Evolutionary conservation across 352 stramenopile genomes (phyloP).

Genomic region (Phytophthora aleatoria): DNA sequence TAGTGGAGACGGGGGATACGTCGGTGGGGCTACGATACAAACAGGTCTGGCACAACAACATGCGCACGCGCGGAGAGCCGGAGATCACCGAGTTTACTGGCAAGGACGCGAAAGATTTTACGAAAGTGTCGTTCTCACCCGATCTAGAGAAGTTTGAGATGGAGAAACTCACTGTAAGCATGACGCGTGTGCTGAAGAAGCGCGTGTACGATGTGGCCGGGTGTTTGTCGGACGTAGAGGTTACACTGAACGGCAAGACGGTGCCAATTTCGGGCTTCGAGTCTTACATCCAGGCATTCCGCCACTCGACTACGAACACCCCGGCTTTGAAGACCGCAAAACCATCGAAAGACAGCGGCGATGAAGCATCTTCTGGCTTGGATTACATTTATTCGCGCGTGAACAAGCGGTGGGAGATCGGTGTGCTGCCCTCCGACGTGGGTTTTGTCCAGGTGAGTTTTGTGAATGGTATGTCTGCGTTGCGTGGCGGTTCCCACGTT

Average conservation of each 20-base stretch:
- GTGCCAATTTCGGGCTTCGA: conserved; percentile 95
- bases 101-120: conserved; percentile 92
- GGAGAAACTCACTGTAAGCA: conserved; percentile 93
- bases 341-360: conserved; percentile 34
- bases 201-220: conserved; percentile 99
- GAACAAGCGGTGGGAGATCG: conserved; percentile 97
- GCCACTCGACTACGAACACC: conserved; percentile 55
- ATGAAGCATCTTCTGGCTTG: conserved; percentile 61
- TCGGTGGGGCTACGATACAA: conserved; percentile 76
- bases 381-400: conserved; percentile 94
- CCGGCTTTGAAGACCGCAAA: conserved; percentile 2
- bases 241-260: conserved; percentile 92
- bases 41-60: conserved; percentile 97
- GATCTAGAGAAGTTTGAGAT: conserved; percentile 98
- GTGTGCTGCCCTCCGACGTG: conserved; percentile 89
- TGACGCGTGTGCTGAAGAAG: conserved; percentile 94
- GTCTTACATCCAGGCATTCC: conserved; percentile 95
- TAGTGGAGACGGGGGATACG: conserved; percentile 97
- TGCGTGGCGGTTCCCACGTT: conserved; percentile 97
- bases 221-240: conserved; percentile 91
- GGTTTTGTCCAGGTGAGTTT: conserved; percentile 98
- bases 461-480: conserved; percentile 98
- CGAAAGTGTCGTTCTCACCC: conserved; percentile 97
- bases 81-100: conserved; percentile 81
- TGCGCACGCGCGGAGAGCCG: conserved; percentile 91